A percentile compares a stretch with the other conserved stretches of the same genome.
phyloP scores from a whole-genome alignment of 116 monocot species.

The Dioscorea cayenensis region DNA sequence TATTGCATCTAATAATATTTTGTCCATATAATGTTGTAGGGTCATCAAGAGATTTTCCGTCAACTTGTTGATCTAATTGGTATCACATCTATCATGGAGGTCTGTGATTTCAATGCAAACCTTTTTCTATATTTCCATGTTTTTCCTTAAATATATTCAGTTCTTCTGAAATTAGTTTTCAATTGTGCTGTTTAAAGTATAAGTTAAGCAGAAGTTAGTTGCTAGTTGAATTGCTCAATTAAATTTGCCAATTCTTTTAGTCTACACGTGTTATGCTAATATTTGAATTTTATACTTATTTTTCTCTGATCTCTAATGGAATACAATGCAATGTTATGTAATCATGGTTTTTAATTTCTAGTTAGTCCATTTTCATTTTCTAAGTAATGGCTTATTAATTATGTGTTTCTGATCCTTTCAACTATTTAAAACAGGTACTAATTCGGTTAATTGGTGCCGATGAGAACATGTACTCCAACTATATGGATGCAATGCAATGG shows the following conservation, averaged over 20 bases:
- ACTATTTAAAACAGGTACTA: slow-evolving; percentile 46
- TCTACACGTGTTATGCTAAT: too few species aligned
- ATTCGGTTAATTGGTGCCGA: slow-evolving; percentile 96
- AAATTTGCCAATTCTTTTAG: too few species aligned
- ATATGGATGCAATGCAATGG: slow-evolving; percentile 70
- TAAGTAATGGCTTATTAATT: neutral
- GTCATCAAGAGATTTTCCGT: slow-evolving; percentile 69
- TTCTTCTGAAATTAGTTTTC: neutral
- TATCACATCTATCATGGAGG: slow-evolving; percentile 99
- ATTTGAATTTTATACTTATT: too few species aligned
- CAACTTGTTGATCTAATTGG: slow-evolving; percentile 96
- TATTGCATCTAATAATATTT: slow-evolving; percentile 6
- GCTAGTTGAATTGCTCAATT: neutral
- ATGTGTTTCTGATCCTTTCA: neutral
- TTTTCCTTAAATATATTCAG: neutral
- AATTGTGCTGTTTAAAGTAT: too few species aligned
- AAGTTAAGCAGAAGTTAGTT: neutral
- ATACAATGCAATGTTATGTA: too few species aligned
- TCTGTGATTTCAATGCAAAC: slow-evolving; percentile 11
- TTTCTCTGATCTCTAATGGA: too few species aligned
- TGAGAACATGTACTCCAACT: slow-evolving; percentile 78
- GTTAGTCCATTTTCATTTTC: neutral
- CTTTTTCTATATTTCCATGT: neutral
- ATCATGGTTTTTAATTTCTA: too few species aligned
- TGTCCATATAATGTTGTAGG: slow-evolving; percentile 26